Base-by-base conservation (phyloP, 1,284 basidiomycete species). In the Phenoliferia sp. region DNA sequence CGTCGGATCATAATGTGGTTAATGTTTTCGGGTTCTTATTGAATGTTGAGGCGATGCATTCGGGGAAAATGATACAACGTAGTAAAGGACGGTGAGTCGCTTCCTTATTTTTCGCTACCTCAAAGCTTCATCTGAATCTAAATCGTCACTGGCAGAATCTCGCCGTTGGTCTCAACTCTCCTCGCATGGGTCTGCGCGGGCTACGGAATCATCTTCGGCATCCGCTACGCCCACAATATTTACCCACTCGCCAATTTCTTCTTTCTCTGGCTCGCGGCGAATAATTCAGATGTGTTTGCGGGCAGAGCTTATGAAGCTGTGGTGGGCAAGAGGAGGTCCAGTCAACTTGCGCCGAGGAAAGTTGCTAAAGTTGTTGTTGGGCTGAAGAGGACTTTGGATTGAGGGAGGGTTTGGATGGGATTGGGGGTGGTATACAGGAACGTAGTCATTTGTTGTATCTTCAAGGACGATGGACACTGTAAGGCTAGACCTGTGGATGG, bases 1-100 rank as follows among this genome's bases (percentile, higher is more conserved):
- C 75, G 19, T 76, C 75, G 35, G 80, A 81, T 65, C 79, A 80
- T 65, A 79, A 80, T 57, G 63, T 78, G 5, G 60, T 79, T 1
- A 67, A 75, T 16, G 68, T 80, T 0, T 36, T 75, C 12, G 76
- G 79, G 0, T 74, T 78, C 48, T 63, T 81, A 1, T 66, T 77
- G 15, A 65, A 77, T 2, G 75, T 78, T 52, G 75, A 79, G 64
- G 66, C 74, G 32, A 28, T 71, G 1, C 69, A 71, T 32, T 66
- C 68, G 10, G 72, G 72, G 34, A 67, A 64, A 50, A 62, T 67
- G 63, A 22, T 73, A 10, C 60, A 55, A 12, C 61, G 68, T 12
- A 28, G 19, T n/a, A 22, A 36, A n/a, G 39, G 31, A 10, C 28
- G 58, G 66, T 65, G 34, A 26, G 65, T 54, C 7, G 5, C 6